Conservation (phyloP, 1,284 basidiomycete genomes). For the Austroboletus niveus region DNA sequence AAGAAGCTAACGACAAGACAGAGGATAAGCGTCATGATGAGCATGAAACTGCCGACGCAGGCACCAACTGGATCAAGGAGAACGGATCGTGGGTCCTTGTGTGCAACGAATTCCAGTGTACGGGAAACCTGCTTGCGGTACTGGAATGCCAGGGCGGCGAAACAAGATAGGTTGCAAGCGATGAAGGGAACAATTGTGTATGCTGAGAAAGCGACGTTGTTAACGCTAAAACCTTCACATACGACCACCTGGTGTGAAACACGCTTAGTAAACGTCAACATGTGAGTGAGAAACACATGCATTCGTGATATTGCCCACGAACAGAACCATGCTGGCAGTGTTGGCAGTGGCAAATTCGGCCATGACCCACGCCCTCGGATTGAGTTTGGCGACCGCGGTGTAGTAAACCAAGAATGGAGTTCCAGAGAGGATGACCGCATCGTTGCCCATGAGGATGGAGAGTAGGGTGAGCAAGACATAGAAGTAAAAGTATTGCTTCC, state of each 20-base stretch:
- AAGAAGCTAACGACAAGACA: constrained; percentile 58
- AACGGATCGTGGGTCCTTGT: constrained; percentile 45
- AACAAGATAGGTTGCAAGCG: constrained; percentile 55
- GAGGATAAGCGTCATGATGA: constrained; percentile 49
- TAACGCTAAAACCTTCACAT: constrained; percentile 60
- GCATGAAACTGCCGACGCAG: constrained; percentile 48
- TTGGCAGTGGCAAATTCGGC: constrained; percentile 73
- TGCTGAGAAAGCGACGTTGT: constrained; percentile 66
- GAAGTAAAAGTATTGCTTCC: constrained; percentile 73
- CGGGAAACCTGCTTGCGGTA: constrained; percentile 54
- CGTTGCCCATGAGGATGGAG: constrained; percentile 86
- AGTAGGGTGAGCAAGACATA: constrained; percentile 78
- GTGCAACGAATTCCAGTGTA: constrained; percentile 37
- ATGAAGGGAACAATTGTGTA: constrained; percentile 72
- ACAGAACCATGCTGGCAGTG: constrained; percentile 68
- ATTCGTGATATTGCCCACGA: constrained; percentile 76
- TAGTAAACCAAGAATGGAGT: constrained; percentile 89
- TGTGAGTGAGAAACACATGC: constrained; percentile 32
- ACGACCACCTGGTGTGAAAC: constrained; percentile 43
- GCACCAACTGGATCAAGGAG: constrained; percentile 53
- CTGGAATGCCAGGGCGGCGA: constrained; percentile 51
- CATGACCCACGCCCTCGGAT: constrained; percentile 49
- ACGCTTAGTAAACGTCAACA: neutral
- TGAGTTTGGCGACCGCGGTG: constrained; percentile 63
- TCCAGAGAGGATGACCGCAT: constrained; percentile 83